Evolutionary conservation across 176 grass and related monocot genomes (phyloP).

Genomic region (Carex kokanica): DNA sequence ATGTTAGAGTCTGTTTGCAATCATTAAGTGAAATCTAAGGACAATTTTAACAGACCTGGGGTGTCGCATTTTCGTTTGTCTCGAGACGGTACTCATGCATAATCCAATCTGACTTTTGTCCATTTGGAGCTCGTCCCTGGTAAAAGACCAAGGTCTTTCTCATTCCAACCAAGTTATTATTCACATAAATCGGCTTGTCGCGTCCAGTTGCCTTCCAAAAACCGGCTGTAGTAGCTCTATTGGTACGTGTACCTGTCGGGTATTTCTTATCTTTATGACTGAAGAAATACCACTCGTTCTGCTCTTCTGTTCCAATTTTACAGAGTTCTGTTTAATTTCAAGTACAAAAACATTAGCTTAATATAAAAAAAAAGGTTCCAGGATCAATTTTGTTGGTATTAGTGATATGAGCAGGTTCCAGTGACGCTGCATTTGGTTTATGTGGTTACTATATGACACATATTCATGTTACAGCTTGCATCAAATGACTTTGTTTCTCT

Average conservation of each 20-base stretch:
- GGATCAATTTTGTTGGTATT: background rate
- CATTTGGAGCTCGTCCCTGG: constrained; percentile 75
- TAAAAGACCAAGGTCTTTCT: constrained; percentile 94
- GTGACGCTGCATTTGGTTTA: background rate
- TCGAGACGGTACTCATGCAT: constrained; percentile 97
- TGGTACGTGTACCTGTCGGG: constrained; percentile 86
- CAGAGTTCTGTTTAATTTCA: constrained; percentile 53
- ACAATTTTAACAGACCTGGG: constrained; percentile 35
- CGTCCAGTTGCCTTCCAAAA: constrained; percentile 98
- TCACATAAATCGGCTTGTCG: constrained; percentile 82
- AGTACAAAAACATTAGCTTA: background rate
- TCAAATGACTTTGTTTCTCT: background rate
- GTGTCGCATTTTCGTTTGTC: constrained; percentile 55
- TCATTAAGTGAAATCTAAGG: background rate
- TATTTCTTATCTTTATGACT: constrained; percentile 99
- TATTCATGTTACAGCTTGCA: background rate
- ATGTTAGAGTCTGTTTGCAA: background rate
- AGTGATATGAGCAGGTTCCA: background rate
- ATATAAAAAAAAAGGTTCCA: background rate
- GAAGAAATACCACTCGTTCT: constrained; percentile 94
- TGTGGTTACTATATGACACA: background rate
- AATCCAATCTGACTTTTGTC: constrained; percentile 92
- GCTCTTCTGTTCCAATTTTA: constrained; percentile 70
- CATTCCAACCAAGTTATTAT: constrained; percentile 77
- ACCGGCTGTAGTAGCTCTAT: constrained; percentile 74